phyloP scores from a whole-genome alignment of 139 green algal genomes.

The Chlorella sp. region DNA sequence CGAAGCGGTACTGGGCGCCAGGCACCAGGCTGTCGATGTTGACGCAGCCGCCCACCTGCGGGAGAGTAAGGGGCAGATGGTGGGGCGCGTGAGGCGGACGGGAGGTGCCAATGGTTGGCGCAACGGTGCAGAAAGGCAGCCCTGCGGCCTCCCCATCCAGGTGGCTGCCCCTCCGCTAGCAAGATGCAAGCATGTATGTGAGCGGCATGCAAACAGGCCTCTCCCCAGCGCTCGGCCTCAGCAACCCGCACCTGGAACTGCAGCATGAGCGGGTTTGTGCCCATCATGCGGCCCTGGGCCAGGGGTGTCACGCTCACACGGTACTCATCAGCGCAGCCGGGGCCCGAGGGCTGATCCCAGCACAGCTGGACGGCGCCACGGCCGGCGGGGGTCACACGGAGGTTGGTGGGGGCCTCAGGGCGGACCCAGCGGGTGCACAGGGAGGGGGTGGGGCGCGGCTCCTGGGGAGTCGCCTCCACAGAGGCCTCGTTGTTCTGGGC shows the following conservation, averaged over 20 bases:
- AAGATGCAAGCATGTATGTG: too few species aligned
- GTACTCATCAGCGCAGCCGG: constrained; percentile 6
- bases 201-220: too few species aligned
- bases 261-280: background rate
- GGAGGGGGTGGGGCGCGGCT: background rate
- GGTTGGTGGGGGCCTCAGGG: background rate
- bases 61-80: too few species aligned
- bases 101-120: too few species aligned
- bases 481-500: background rate
- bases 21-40: background rate
- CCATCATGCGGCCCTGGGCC: background rate
- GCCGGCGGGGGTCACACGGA: background rate
- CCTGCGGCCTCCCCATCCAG: too few species aligned
- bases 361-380: background rate
- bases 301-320: background rate
- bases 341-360: background rate
- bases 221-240: too few species aligned
- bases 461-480: background rate
- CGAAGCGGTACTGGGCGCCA: background rate
- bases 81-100: too few species aligned
- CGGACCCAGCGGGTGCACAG: background rate
- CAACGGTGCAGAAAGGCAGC: too few species aligned
- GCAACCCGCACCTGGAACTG: too few species aligned
- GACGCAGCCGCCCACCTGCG: background rate
- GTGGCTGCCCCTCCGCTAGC: too few species aligned